Conservation (phyloP, 768 basidiomycete species). For the Daedaleopsis nitida region DNA sequence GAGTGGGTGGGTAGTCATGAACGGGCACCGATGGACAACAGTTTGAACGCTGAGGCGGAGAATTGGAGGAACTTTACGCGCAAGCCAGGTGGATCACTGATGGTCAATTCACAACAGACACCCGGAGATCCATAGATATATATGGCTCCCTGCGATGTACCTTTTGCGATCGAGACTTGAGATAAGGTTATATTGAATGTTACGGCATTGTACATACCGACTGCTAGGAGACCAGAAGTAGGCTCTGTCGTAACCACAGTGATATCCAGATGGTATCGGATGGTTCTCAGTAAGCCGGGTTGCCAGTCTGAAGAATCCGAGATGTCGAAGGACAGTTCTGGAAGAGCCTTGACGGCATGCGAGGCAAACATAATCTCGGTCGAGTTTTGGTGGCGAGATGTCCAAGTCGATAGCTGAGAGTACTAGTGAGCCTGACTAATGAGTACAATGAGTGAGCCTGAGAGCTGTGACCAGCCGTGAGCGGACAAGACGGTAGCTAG, state of each 20-base stretch:
- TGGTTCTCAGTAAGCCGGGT: slow-evolving; percentile 46
- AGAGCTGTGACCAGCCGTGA: too few relatives aligned
- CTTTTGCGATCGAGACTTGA: slow-evolving; percentile 34
- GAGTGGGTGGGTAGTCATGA: not conserved
- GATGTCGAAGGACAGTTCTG: slow-evolving; percentile 60
- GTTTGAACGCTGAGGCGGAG: slow-evolving; percentile 50
- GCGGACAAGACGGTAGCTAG: too few relatives aligned
- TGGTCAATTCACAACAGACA: slow-evolving; percentile 51
- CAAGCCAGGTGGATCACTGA: slow-evolving; percentile 45
- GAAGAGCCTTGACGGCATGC: slow-evolving; percentile 30
- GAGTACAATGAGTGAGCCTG: too few relatives aligned
- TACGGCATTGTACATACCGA: slow-evolving; percentile 43
- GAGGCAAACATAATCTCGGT: slow-evolving; percentile 6
- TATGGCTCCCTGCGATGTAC: slow-evolving; percentile 64
- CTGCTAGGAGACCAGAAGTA: slow-evolving; percentile 58
- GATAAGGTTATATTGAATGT: not conserved
- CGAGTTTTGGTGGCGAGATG: not conserved
- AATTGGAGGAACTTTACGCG: slow-evolving; percentile 66
- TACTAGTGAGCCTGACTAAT: too few relatives aligned
- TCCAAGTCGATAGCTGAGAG: not conserved
- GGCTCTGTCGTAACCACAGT: slow-evolving; percentile 61
- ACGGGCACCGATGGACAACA: slow-evolving; percentile 63
- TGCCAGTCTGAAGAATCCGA: slow-evolving; percentile 62
- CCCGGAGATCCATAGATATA: slow-evolving; percentile 70
- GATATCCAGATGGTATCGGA: slow-evolving; percentile 54